Base-by-base conservation (phyloP, 1,139 yeast genomes). In the Saccharomycopsis phalli region DNA sequence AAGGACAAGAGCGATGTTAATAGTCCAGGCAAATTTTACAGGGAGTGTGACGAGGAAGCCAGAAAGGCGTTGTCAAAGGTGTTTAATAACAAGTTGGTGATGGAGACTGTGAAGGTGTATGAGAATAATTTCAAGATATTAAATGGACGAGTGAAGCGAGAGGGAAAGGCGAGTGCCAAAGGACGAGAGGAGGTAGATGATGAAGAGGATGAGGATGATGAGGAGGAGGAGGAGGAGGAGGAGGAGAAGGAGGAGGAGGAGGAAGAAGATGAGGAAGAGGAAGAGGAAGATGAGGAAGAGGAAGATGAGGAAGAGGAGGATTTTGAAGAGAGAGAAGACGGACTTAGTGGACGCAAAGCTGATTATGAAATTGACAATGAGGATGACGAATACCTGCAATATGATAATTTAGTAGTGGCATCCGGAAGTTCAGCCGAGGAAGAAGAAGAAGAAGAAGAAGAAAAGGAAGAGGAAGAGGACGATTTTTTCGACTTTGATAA, bases 101-200 rank as follows among this genome's bases (percentile, higher is more conserved):
- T 73, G 50, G 61, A 60, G 13, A 53, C 68, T 1, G 52, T 75
- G 20, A 63, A 60, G 5, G 71, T 68, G 17, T 66, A 76, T 36
- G 81, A 76, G 40, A 64, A 71, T 61, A 70, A 80, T 36, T 71
- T 82, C 55, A 72, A 68, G 50, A 57, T 73, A 40, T 73, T 81
- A 2, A 60, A 80, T 49, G 87, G 86, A 6, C 64, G 74, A 42
- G 68, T 75, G 38, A 67, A 69, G 10, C 35, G 66, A n/a, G 63
- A 42, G 63, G 60, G 31, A 40, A 64, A 62, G 42, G 11, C 18
- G 17, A 21, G n/a, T 34, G 47, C 46, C 8, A 50, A 45, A 16
- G 44, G 44, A 29, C 49, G 46, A 10, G 51, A 42, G 6, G 41
- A 39, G 4, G 40, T 44, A 11, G 49, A 46, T 5, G 53, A 51